Base-by-base conservation (phyloP, 2,329 filamentous ascomycete species). In the Aspergillus pseudoviridinutans region DNA sequence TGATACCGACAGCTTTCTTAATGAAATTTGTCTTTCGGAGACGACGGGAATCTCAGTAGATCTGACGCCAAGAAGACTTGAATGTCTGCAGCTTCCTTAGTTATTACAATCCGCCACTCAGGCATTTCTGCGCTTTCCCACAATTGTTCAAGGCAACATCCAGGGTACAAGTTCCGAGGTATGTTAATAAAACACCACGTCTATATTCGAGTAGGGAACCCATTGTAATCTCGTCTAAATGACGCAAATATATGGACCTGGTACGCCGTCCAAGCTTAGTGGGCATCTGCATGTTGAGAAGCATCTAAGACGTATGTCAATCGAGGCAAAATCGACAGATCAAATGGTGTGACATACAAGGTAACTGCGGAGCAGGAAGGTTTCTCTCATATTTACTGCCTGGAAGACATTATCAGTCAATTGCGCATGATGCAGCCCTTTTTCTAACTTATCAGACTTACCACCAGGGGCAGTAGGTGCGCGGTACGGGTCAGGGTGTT, bases 311-410 rank as follows among this genome's bases (percentile, higher is more conserved):
- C 8, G 8, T 6, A 9, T 14, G 32, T 64, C 51, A 61, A 58
- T 14, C 44, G 24, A 25, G 44, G 44, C 22, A 47, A 3, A 25
- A 27, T 47, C 38, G 17, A 59, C 28, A 28, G 20, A 9, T 29
- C 27, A 4, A 38, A 50, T 20, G 14, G 10, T 24, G 9, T 17
- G 22, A 84, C 91, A 83, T 80, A 97, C 93, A 87, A 62, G 91
- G 88, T 58, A 95, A 80, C 65, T 88, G 87, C 35, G 88, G 92
- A 57, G 85, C 84, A 35, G 91, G 90, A 55, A 97, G 75, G 76
- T 99, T 99, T 74, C 94, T 85, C 79, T 97, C 94, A 77, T 89
- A 97, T 83, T 97, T 97, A 63, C 91, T 96, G 65, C 92, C 91
- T 96, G 66, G 49, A 7, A 59, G 14, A 2, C 10, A 28, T 14